Conservation (phyloP, 768 basidiomycete species). For the Amylocystis lapponica region DNA sequence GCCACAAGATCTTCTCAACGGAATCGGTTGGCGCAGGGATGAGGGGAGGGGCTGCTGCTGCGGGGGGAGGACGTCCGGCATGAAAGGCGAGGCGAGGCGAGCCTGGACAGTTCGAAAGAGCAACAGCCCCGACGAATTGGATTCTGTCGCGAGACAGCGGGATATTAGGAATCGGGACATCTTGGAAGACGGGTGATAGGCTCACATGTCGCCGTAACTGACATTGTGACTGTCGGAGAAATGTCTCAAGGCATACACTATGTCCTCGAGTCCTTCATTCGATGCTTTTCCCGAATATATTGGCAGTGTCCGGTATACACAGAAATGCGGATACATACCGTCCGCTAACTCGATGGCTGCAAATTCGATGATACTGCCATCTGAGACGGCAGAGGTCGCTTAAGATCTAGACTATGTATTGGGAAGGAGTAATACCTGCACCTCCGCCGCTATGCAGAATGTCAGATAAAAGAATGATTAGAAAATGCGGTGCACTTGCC, state of each 20-base stretch:
- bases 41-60: conserved; percentile 15
- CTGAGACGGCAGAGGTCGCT: too few relatives aligned
- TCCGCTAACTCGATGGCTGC: conserved; percentile 9
- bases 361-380: conserved; percentile 17
- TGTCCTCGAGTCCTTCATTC: conserved; percentile 13
- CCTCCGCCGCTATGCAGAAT: conserved; percentile 10
- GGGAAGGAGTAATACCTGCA: conserved; percentile 6
- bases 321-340: conserved; percentile 1
- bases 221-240: conserved; percentile 12
- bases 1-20: conserved; percentile 15
- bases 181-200: not conserved
- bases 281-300: conserved; percentile 4
- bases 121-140: conserved; percentile 23
- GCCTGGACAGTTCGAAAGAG: conserved; percentile 17
- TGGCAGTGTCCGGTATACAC: not conserved
- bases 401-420: too few relatives aligned
- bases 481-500: conserved; percentile 2
- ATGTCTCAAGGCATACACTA: conserved; percentile 7
- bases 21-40: conserved; percentile 20
- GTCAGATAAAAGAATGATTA: not conserved
- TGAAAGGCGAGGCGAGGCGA: conserved; percentile 16
- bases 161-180: too few relatives aligned
- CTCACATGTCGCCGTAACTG: conserved; percentile 15
- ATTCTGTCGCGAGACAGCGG: conserved; percentile 14
- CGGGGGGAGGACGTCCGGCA: conserved; percentile 14